phyloP scores from a whole-genome alignment of 352 stramenopile genomes.

The Pythium insidiosum region DNA sequence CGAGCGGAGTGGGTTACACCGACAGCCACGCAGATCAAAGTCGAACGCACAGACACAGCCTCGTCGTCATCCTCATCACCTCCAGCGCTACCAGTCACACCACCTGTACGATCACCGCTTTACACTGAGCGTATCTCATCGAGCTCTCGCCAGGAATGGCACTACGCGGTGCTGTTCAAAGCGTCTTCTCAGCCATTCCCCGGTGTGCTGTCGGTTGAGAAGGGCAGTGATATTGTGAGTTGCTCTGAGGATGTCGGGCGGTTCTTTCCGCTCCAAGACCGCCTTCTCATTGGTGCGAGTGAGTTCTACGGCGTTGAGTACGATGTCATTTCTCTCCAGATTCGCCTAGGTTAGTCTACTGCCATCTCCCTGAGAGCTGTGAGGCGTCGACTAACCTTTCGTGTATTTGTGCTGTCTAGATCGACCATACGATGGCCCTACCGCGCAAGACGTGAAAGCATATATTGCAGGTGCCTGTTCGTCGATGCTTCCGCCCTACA shows the following conservation, averaged over 20 bases:
- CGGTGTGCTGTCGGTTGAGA: constrained; percentile 33
- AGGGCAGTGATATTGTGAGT: constrained; percentile 21
- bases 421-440: constrained; percentile 45
- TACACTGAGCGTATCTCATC: constrained; percentile 23
- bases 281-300: constrained; percentile 39
- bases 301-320: constrained; percentile 42
- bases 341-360: constrained; percentile 54
- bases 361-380: too few relatives aligned
- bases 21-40: background rate
- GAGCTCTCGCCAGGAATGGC: constrained; percentile 41
- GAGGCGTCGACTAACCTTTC: too few relatives aligned
- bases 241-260: constrained; percentile 37
- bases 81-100: background rate
- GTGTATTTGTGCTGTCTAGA: too few relatives aligned
- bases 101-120: constrained; percentile 5
- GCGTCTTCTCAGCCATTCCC: constrained; percentile 40
- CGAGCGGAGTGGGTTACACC: constrained; percentile 12
- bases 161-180: constrained; percentile 73
- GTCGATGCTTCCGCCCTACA: constrained; percentile 41
- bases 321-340: constrained; percentile 22
- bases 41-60: background rate
- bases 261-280: constrained; percentile 55
- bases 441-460: constrained; percentile 26
- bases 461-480: constrained; percentile 38
- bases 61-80: background rate